Conservation (phyloP, 2,329 filamentous ascomycete species). For the Xylariaceae sp. region DNA sequence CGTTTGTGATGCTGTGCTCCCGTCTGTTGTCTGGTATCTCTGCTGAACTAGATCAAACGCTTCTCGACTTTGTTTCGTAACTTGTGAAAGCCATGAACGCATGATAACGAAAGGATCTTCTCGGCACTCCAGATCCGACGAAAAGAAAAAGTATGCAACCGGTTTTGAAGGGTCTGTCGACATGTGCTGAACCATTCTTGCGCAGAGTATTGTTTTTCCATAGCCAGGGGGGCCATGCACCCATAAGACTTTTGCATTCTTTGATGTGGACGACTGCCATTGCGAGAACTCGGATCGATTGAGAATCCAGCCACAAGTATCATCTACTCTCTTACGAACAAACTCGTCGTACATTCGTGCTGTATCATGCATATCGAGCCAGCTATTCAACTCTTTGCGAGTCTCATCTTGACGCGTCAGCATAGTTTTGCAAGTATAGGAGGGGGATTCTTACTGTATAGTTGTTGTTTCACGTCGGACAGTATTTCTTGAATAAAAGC, state of each 20-base stretch:
- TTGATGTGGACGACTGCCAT: constrained; percentile 19
- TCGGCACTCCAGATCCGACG: constrained; percentile 25
- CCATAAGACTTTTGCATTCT: constrained; percentile 28
- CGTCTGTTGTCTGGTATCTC: not conserved
- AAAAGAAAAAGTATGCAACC: constrained; percentile 33
- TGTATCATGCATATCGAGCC: constrained; percentile 2
- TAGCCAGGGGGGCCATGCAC: constrained; percentile 31
- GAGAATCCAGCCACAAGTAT: constrained; percentile 31
- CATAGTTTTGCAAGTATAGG: not conserved
- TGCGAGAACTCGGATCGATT: constrained; percentile 6
- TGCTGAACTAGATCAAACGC: constrained; percentile 17
- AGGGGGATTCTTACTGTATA: not conserved
- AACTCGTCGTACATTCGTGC: constrained; percentile 19
- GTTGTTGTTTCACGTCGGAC: not conserved
- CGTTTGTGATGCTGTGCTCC: constrained; percentile 14
- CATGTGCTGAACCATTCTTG: constrained; percentile 28
- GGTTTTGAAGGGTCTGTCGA: not conserved
- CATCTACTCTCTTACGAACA: constrained; percentile 17
- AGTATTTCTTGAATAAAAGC: not conserved
- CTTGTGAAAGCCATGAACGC: constrained; percentile 31
- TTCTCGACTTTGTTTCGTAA: constrained; percentile 5
- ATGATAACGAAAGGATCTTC: constrained; percentile 26
- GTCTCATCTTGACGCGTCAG: constrained; percentile 4
- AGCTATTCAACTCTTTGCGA: not conserved
- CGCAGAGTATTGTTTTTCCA: constrained; percentile 34